A percentile compares a stretch with the other conserved stretches of the same genome.
phyloP scores from a whole-genome alignment of 805 yeast species.

The Ogataea trehalophila region DNA sequence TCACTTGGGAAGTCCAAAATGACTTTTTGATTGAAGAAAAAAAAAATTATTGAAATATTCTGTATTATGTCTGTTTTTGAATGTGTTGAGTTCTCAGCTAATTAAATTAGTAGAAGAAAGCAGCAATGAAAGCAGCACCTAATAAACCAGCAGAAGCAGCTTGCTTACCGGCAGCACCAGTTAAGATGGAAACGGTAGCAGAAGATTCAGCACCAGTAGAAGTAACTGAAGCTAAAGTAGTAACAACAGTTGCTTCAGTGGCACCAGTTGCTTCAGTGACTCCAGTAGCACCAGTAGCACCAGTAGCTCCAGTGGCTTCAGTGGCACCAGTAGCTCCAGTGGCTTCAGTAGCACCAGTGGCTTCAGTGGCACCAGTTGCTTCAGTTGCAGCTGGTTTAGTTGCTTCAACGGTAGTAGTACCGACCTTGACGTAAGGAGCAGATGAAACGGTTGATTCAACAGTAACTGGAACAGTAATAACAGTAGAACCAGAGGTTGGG shows the following conservation, averaged over 20 bases:
- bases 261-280: constrained; percentile 8
- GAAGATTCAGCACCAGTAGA: constrained; percentile 10
- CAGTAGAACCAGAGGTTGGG: neutral
- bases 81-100: neutral
- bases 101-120: constrained; percentile 16
- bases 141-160: constrained; percentile 21
- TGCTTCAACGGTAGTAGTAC: constrained; percentile 11
- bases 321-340: constrained; percentile 4
- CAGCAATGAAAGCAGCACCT: constrained; percentile 22
- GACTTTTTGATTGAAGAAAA: too few relatives aligned
- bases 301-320: too few relatives aligned
- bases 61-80: too few relatives aligned
- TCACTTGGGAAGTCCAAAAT: too few relatives aligned
- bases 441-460: constrained; percentile 16
- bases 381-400: constrained; percentile 9
- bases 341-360: constrained; percentile 9
- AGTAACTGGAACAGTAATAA: constrained; percentile 13
- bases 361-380: constrained; percentile 9
- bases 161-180: constrained; percentile 20
- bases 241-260: too few relatives aligned
- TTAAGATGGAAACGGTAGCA: constrained; percentile 13
- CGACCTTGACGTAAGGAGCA: constrained; percentile 10
- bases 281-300: constrained; percentile 9
- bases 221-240: constrained; percentile 7
- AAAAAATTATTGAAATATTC: too few relatives aligned